Evolutionary conservation across 1,139 yeast species (phyloP).

Genomic region (Kodamaea suecica): DNA sequence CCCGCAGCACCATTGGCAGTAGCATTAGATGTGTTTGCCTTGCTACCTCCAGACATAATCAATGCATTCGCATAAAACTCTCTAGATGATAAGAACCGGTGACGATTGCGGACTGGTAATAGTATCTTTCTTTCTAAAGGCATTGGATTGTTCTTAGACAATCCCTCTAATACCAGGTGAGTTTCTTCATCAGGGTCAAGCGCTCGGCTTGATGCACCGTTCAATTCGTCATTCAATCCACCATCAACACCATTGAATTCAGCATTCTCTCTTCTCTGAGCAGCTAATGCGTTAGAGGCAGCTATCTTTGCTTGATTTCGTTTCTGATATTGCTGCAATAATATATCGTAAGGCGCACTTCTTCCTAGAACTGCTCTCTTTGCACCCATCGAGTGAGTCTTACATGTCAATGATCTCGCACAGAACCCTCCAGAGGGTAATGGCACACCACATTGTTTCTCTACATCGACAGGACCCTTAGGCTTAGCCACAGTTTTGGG

Average conservation of each 20-base stretch:
- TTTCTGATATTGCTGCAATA: constrained; percentile 86
- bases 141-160: constrained; percentile 70
- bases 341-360: constrained; percentile 84
- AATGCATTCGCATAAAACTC: constrained; percentile 72
- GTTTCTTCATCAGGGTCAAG: constrained; percentile 88
- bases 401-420: constrained; percentile 93
- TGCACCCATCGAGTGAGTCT: constrained; percentile 98
- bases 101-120: constrained; percentile 68
- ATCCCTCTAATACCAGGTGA: constrained; percentile 89
- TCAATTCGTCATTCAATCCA: constrained; percentile 20
- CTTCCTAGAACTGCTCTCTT: constrained; percentile 93
- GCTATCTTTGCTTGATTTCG: constrained; percentile 89
- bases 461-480: constrained; percentile 88
- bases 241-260: constrained; percentile 34
- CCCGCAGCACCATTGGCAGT: constrained; percentile 10
- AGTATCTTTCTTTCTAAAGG: constrained; percentile 79
- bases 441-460: constrained; percentile 94
- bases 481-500: constrained; percentile 55
- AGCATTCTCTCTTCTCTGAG: constrained; percentile 46
- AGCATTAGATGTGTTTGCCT: constrained; percentile 17
- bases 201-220: constrained; percentile 21
- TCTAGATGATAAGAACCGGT: constrained; percentile 74
- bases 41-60: constrained; percentile 34
- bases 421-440: constrained; percentile 90
- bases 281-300: constrained; percentile 71